Base-by-base conservation (phyloP, 2,329 filamentous ascomycete genomes). In the Sclerotinia sclerotiorum region DNA sequence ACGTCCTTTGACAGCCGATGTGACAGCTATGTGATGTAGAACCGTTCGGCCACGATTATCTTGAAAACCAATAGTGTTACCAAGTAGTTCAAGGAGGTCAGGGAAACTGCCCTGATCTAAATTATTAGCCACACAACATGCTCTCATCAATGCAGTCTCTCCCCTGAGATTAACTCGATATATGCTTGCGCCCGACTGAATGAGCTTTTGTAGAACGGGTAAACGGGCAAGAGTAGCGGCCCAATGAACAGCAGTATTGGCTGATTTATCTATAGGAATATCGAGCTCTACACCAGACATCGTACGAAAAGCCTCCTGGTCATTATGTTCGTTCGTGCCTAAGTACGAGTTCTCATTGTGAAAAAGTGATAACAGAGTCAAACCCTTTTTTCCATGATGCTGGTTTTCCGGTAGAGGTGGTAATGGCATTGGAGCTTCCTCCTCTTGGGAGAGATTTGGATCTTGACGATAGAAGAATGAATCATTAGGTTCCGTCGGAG, bases 171-270 rank as follows among this genome's bases (percentile, higher is more conserved):
- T 99, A 1, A 97, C 90, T 42, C 95, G 87, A 77, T 90, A 92
- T 58, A 97, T 93, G 73, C 90, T 97, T 1, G 94, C 94, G 1
- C 95, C 95, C 58, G 90, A 90, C 6, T 88, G 84, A 67, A 98
- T 91, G 15, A 99, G 84, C 0, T 94, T 86, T 66, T 91, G 88
- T 68, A 98, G 83, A 7, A 99, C 84, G 1, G 91, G 87, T 77
- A 97, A 90, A 21, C 94, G 90, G 3, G 93, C 93, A 58, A 99
- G 84, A 5, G 95, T 97, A 6, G 95, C 93, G 2, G 95, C 95
- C 95, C 95, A 99, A 77, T 98, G 94, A 52, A 99, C 83, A 3
- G 94, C 94, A 24, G 93, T 98, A 76, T 98, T 93, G 48, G 89
- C 89, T 69, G 93, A 93, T 35, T 90, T 86, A 76, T 99, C 95